These are phyloP conservation scores for Trichomonascus vanleenenianus DNA, from an alignment of 805 yeast genomes.

Conservation along the genomic window DNA sequence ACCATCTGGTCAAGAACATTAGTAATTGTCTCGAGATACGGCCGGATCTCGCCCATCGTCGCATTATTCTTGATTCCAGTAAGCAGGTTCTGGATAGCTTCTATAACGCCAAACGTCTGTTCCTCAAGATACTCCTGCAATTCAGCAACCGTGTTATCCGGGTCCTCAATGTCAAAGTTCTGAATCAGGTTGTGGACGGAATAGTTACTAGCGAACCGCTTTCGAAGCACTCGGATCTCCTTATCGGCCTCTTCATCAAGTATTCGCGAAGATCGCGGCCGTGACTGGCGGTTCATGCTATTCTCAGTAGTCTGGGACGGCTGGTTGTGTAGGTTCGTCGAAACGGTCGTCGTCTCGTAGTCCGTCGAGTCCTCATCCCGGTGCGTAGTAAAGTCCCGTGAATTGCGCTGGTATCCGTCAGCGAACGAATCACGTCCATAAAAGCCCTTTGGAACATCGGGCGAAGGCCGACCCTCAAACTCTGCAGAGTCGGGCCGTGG, in stretches of 20 bases:
- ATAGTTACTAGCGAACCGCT: background rate
- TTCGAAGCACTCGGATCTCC: slow-evolving; percentile 2
- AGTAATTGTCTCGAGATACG: slow-evolving; percentile 68
- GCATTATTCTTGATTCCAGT: slow-evolving; percentile 43
- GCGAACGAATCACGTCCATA: background rate
- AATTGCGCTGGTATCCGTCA: background rate
- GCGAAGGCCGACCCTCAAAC: background rate
- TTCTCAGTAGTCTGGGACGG: background rate
- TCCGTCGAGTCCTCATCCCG: background rate
- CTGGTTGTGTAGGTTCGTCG: background rate
- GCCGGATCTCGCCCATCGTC: slow-evolving; percentile 64
- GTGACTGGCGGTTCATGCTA: background rate
- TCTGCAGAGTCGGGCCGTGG: slow-evolving; percentile 1
- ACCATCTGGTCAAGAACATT: slow-evolving; percentile 79
- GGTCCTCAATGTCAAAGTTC: slow-evolving; percentile 72
- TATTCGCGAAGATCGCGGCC: background rate
- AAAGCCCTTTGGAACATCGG: background rate
- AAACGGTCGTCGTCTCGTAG: background rate
- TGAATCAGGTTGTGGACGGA: background rate
- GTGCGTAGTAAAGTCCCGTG: background rate
- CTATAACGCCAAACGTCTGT: slow-evolving; percentile 85
- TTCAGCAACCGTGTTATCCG: slow-evolving; percentile 82
- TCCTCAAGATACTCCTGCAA: slow-evolving; percentile 81
- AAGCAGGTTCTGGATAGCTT: slow-evolving; percentile 77
- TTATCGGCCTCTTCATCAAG: slow-evolving; percentile 4